A percentile compares a stretch with the other conserved stretches of the same genome.
Evolutionary conservation across 805 yeast genomes (phyloP).

Genomic region (Schwanniomyces pseudopolymorphus): DNA sequence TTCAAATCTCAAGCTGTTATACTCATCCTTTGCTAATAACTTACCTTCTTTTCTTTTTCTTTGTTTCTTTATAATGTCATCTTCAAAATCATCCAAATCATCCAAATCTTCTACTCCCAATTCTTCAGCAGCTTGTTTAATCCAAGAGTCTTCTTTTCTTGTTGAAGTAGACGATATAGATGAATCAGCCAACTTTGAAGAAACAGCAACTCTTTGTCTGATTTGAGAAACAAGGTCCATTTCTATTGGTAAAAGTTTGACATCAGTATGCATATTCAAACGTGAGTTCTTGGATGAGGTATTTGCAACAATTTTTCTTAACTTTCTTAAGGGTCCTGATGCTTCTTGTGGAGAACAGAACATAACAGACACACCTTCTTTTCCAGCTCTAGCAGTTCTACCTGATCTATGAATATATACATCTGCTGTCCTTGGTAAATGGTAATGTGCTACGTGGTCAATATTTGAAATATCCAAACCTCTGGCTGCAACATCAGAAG

Average conservation of each 20-base stretch:
- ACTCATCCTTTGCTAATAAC: slow-evolving; percentile 48
- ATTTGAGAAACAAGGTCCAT: slow-evolving; percentile 68
- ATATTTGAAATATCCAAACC: slow-evolving; percentile 91
- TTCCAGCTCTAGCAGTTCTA: slow-evolving; percentile 96
- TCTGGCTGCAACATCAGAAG: slow-evolving; percentile 98
- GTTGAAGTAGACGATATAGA: slow-evolving; percentile 58
- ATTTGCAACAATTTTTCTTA: slow-evolving; percentile 56
- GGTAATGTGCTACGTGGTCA: slow-evolving; percentile 94
- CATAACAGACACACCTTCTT: slow-evolving; percentile 92
- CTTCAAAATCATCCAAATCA: slow-evolving; percentile 63
- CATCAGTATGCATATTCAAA: slow-evolving; percentile 45
- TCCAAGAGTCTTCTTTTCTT: slow-evolving; percentile 75
- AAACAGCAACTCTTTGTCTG: slow-evolving; percentile 63
- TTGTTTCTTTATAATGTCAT: slow-evolving; percentile 62
- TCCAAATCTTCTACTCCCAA: slow-evolving; percentile 74
- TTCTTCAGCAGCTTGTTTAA: slow-evolving; percentile 88
- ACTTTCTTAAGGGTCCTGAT: slow-evolving; percentile 78
- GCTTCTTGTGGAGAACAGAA: slow-evolving; percentile 93
- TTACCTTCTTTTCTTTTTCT: slow-evolving; percentile 47
- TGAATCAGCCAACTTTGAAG: slow-evolving; percentile 75
- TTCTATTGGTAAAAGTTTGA: slow-evolving; percentile 74
- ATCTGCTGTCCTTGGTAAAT: slow-evolving; percentile 92
- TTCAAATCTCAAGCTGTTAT: slow-evolving; percentile 47
- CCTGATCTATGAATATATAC: slow-evolving; percentile 95
- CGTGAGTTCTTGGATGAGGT: slow-evolving; percentile 18